A percentile compares a stretch with the other conserved stretches of the same genome.
These are phyloP conservation scores for Cytospora leucostoma DNA, from an alignment of 2,329 filamentous ascomycete species.

Conservation along the genomic window DNA sequence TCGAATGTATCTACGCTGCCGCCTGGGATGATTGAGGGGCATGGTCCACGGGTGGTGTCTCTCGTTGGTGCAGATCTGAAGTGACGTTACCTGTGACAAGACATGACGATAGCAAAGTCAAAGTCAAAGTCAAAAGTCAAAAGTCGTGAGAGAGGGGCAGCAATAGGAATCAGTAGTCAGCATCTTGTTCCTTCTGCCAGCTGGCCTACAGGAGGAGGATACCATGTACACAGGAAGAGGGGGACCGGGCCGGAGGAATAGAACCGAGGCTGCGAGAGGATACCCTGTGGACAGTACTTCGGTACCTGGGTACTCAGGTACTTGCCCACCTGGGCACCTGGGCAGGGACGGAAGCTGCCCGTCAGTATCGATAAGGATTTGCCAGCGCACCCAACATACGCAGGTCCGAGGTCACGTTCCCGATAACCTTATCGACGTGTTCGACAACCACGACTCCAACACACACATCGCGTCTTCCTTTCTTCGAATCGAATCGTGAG, in stretches of 20 bases:
- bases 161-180: slow-evolving; percentile 15
- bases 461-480: slow-evolving; percentile 17
- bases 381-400: not conserved
- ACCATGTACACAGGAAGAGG: not conserved
- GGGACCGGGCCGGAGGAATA: not conserved
- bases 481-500: not conserved
- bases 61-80: slow-evolving; percentile 9
- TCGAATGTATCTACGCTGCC: slow-evolving; percentile 13
- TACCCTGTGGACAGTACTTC: no score
- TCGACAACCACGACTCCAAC: slow-evolving; percentile 4
- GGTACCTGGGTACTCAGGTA: no score
- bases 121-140: slow-evolving; percentile 3
- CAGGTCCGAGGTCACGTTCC: slow-evolving; percentile 16
- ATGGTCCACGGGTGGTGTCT: no score
- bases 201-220: slow-evolving; percentile 13
- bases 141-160: not conserved
- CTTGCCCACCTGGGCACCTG: no score
- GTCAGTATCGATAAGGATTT: not conserved
- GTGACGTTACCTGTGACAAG: slow-evolving; percentile 8
- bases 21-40: slow-evolving; percentile 9
- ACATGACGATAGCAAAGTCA: slow-evolving; percentile 5
- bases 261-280: slow-evolving; percentile 6
- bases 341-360: slow-evolving; percentile 20
- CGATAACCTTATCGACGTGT: slow-evolving; percentile 8
- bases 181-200: slow-evolving; percentile 4